Evolutionary conservation across 768 basidiomycete genomes (phyloP), one percentile per base, ranked within the genome.

Genomic region (Pleurotus eryngii): DNA sequence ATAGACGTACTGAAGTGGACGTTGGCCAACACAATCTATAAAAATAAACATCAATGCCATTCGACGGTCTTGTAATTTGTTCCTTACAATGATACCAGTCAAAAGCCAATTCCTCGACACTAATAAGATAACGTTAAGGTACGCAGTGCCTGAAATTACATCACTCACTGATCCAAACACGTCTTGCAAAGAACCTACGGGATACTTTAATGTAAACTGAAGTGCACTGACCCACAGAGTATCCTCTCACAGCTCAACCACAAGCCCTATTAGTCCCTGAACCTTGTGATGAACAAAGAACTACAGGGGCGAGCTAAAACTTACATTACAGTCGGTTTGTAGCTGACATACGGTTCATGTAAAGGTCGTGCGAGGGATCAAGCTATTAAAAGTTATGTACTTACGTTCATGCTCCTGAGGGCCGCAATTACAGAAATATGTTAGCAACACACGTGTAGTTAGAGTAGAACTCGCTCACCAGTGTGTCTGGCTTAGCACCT

Each of bases 281-380:
- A 3, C 3, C 5, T 17, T 2, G 35, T 24, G 27, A 27, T 11
- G 20, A 51, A 48, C 57, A 26, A 46, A 40, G 30, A 18, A 46
- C 24, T 9, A n/a, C 12, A 8, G 3, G 6, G 24, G 39, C 18
- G 38, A 55, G 27, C 22, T 39, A 22, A 50, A 24, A 65, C 70
- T 62, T 53, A 78, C 78, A 57, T 80, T 80, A 59, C 75, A 79
- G 64, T 81, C 80, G 14, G 78, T 81, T 72, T 81, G 80, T 22
- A 80, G 60, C 80, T 81, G 18, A 37, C n/a, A 22, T n/a, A 35
- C 18, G 26, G 37, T 48, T 60, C 58, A 65, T 50, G 14, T 58
- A 63, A 58, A 65, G 58, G 48, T 20, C 17, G 1, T 42, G 30
- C 14, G 11, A 56, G 30, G 39, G 42, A 46, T 39, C 8, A 5